Conservation (phyloP, 768 basidiomycete genomes). For the Hydnomerulius pinastri region DNA sequence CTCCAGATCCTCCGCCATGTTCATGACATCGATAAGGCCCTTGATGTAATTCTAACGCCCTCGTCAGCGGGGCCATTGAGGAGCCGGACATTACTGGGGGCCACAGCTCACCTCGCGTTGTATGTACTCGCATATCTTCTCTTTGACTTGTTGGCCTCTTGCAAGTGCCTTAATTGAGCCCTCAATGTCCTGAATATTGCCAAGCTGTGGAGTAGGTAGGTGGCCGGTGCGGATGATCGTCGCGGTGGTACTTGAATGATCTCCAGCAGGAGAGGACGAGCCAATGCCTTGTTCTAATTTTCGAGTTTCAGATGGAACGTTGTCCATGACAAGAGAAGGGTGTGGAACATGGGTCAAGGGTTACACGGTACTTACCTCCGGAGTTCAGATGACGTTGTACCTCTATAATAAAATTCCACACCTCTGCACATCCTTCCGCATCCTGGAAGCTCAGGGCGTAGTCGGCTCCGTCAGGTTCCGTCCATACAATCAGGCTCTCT, state of each 20-base stretch:
- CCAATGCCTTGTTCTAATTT: constrained; percentile 49
- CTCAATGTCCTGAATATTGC: constrained; percentile 80
- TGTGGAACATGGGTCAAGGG: constrained; percentile 20
- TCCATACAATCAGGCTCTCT: constrained; percentile 99
- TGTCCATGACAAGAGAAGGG: constrained; percentile 13
- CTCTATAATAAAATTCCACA: constrained; percentile 96
- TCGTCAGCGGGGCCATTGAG: constrained; percentile 3
- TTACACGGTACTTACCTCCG: constrained; percentile 47
- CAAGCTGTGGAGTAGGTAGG: constrained; percentile 74
- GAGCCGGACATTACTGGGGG: background rate
- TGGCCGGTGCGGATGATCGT: constrained; percentile 71
- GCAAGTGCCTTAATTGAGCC: constrained; percentile 72
- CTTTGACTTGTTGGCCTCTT: constrained; percentile 72
- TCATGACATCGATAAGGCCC: constrained; percentile 78
- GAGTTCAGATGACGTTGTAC: constrained; percentile 83
- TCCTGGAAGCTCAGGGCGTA: constrained; percentile 98
- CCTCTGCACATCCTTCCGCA: constrained; percentile 90
- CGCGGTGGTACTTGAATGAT: constrained; percentile 58
- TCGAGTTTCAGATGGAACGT: constrained; percentile 14
- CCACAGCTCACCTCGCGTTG: constrained; percentile 68
- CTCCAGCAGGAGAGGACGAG: constrained; percentile 67
- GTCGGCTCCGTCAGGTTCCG: constrained; percentile 91
- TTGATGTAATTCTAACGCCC: constrained; percentile 79
- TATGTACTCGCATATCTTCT: constrained; percentile 88
- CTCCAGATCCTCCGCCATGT: constrained; percentile 91